phyloP scores from a whole-genome alignment of 805 yeast species.

The Starmera dryadoides region DNA sequence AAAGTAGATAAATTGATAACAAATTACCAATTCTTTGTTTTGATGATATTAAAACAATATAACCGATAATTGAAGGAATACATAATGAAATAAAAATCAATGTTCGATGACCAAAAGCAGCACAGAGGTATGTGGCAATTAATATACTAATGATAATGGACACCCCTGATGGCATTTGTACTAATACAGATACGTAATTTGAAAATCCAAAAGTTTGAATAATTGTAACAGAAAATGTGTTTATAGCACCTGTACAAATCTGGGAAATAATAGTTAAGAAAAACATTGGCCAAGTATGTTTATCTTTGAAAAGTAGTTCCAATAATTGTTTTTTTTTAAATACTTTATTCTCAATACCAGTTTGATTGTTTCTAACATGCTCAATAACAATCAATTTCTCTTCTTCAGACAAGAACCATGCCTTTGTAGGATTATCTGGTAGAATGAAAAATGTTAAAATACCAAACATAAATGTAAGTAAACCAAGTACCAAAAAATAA shows the following conservation, averaged over 20 bases:
- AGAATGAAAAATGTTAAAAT: conserved; percentile 30
- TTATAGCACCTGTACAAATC: conserved; percentile 39
- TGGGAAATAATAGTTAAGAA: conserved; percentile 33
- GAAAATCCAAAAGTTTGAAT: conserved; percentile 35
- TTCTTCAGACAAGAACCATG: conserved; percentile 23
- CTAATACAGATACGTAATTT: conserved; percentile 31
- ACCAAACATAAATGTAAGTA: conserved; percentile 43
- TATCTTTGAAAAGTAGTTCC: conserved; percentile 35
- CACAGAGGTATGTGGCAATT: conserved; percentile 27
- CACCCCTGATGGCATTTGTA: conserved; percentile 49
- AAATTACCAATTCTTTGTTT: conserved; percentile 35
- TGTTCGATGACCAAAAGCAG: conserved; percentile 26
- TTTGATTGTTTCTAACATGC: conserved; percentile 33
- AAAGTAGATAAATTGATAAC: conserved; percentile 37
- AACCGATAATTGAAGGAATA: conserved; percentile 42
- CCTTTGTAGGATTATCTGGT: conserved; percentile 40
- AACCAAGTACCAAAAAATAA: conserved; percentile 47
- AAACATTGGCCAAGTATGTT: conserved; percentile 38
- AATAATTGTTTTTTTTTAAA: conserved; percentile 33
- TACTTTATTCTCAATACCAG: conserved; percentile 39
- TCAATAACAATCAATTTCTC: conserved; percentile 35
- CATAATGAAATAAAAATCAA: conserved; percentile 29
- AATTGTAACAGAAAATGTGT: conserved; percentile 19
- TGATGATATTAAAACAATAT: conserved; percentile 34
- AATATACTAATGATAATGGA: conserved; percentile 36